Evolutionary conservation across 2,329 filamentous ascomycete genomes (phyloP).

Genomic region (Claviceps fusiformis): DNA sequence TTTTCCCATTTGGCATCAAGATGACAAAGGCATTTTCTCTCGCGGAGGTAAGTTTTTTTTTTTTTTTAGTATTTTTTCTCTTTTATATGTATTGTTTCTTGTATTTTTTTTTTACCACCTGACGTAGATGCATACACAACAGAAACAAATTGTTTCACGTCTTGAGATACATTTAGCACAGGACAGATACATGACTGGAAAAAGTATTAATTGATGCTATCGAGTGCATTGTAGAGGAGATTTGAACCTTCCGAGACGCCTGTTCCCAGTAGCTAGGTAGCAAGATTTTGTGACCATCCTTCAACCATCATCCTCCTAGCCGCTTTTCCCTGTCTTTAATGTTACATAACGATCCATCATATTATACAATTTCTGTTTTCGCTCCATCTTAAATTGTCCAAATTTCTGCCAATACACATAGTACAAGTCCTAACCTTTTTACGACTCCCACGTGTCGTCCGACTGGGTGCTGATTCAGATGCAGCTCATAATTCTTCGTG

Average conservation of each 20-base stretch:
- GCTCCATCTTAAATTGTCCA: not conserved
- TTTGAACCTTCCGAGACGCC: constrained; percentile 1
- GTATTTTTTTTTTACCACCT: not conserved
- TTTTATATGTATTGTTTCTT: not conserved
- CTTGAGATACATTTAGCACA: too few relatives aligned
- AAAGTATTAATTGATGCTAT: not conserved
- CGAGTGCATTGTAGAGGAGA: constrained; percentile 2
- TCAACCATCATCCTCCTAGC: not conserved
- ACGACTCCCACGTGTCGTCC: not conserved
- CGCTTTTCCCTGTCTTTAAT: not conserved
- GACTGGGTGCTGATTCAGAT: not conserved
- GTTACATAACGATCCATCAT: constrained; percentile 2
- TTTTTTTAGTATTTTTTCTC: not conserved
- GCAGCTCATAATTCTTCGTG: not conserved
- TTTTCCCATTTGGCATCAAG: too few relatives aligned
- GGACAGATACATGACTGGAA: too few relatives aligned
- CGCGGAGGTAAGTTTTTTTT: not conserved
- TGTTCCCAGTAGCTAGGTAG: not conserved
- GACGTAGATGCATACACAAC: too few relatives aligned
- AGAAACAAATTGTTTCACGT: too few relatives aligned
- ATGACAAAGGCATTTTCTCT: too few relatives aligned
- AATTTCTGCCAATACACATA: not conserved
- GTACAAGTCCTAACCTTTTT: not conserved
- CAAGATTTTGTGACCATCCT: not conserved
- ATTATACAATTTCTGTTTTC: constrained; percentile 1